A percentile compares a stretch with the other conserved stretches of the same genome.
Conservation (phyloP, 177 flowering plant genomes). For the Vitis hybrid region DNA sequence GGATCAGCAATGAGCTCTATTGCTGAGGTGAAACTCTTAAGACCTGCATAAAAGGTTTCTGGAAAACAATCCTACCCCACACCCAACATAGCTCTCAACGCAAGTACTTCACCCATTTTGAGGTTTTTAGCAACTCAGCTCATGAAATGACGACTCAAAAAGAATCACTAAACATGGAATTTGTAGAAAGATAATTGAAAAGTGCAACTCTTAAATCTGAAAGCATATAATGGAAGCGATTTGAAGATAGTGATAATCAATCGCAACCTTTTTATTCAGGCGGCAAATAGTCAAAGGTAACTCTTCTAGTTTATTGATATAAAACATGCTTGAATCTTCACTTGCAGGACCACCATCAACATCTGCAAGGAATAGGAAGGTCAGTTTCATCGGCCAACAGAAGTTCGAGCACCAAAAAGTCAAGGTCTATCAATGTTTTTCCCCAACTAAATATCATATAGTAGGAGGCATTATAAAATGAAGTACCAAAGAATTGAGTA, state of each 20-base stretch:
- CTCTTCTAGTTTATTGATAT: conserved; percentile 65
- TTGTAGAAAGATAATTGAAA: background rate
- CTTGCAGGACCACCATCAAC: conserved; percentile 23
- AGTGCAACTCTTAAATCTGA: background rate
- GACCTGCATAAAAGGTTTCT: too few species aligned
- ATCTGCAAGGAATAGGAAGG: conserved; percentile 34
- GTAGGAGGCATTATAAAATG: too few species aligned
- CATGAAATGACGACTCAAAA: background rate
- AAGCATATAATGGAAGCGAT: background rate
- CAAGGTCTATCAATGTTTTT: background rate
- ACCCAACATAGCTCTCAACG: background rate
- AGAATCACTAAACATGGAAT: background rate
- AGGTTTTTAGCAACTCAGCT: background rate
- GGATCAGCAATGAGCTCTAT: too few species aligned
- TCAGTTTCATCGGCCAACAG: conserved; percentile 6
- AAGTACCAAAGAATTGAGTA: too few species aligned
- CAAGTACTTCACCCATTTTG: conserved; percentile 1
- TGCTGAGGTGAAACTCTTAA: too few species aligned
- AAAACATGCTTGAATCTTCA: conserved; percentile 21
- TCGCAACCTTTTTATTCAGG: conserved; percentile 54
- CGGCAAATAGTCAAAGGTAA: conserved; percentile 59
- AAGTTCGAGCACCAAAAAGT: background rate
- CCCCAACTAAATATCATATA: too few species aligned
- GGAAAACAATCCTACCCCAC: too few species aligned
- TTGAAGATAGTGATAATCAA: background rate